A percentile compares a stretch with the other conserved stretches of the same genome.
phyloP scores from a whole-genome alignment of 2,329 filamentous ascomycete genomes.

The Aureobasidium vineae region DNA sequence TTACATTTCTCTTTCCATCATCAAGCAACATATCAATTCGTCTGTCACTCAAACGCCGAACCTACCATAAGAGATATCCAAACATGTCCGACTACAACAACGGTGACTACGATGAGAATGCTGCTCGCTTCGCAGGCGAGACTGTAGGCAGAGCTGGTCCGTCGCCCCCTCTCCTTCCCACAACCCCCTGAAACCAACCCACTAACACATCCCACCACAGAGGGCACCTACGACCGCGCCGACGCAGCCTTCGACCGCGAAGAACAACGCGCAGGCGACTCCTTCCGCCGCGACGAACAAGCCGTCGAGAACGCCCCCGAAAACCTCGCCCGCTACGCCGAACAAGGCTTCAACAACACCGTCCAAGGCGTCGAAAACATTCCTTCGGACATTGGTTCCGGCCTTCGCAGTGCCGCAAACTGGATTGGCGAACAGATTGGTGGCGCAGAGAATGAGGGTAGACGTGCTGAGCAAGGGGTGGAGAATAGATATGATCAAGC shows the following conservation, averaged over 20 bases:
- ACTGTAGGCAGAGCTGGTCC: constrained; percentile 28
- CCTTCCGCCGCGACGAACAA: constrained; percentile 28
- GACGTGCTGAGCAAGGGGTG: constrained; percentile 17
- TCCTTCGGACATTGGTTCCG: constrained; percentile 28
- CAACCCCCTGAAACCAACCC: background rate
- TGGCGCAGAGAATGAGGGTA: constrained; percentile 23
- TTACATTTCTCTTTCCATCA: background rate
- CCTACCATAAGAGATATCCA: no score
- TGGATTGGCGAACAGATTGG: constrained; percentile 28
- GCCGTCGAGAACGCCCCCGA: constrained; percentile 28
- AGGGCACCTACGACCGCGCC: constrained; percentile 28
- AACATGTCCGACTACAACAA: constrained; percentile 24
- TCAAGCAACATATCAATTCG: background rate
- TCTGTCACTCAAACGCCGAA: background rate
- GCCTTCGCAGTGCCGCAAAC: constrained; percentile 26
- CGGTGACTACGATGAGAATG: constrained; percentile 27
- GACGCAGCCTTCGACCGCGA: constrained; percentile 27
- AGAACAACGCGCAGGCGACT: constrained; percentile 25
- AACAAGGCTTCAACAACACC: constrained; percentile 27
- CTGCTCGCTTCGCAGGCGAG: constrained; percentile 29
- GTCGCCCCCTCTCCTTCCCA: background rate
- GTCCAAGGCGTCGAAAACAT: constrained; percentile 29
- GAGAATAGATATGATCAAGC: background rate
- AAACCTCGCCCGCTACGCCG: constrained; percentile 24
- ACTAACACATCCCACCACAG: background rate